Evolutionary conservation across 23 red algal genomes (phyloP), one percentile per base, ranked within the genome.

Genomic region (Cyanidium caldarium): DNA sequence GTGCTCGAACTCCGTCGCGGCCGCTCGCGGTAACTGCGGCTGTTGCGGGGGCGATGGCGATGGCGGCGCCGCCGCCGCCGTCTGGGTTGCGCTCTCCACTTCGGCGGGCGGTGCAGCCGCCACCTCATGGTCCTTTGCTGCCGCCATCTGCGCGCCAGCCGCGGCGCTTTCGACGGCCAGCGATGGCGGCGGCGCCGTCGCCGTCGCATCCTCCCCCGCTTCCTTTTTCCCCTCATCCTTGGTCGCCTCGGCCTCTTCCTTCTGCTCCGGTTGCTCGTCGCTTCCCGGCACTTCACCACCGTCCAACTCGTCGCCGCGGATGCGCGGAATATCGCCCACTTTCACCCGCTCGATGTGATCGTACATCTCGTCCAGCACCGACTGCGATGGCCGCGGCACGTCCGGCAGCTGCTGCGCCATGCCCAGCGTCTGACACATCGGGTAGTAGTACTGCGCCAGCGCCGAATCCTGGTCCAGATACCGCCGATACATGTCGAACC

Each of bases 401-500:
- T 61, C 31, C 21, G 51, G 51, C 51, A 61, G 19, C 7, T 16
- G 13, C 21, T 61, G 51, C 7, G 7, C 23, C 51, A 61, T 5
- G 31, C 51, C 51, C 13, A 61, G 10, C 5, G 51, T 28, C 31
- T 61, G 51, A 25, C 51, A 61, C 51, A 14, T 16, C 23, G 19
- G 19, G n/a, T 28, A 61, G n/a, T 28, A 61, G 51, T 61, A 61
- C 21, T 61, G 51, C 10, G 51, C 51, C 19, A 61, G n/a, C 13
- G n/a, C 51, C 5, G 31, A 28, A 61, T 61, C 51, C 31, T 61
- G 51, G 31, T 61, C 51, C n/a, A 61, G 51, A 61, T 61, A 61
- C 31, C 51, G 7, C 19, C 51, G 51, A 28, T 61, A 61, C 3
- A 61, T 61, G 7, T 61, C 51, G 21, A 61, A 61, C 31, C n/a